phyloP scores from a whole-genome alignment of 371 early-diverging fungal genomes.

The Choanephora cucurbitarum region DNA sequence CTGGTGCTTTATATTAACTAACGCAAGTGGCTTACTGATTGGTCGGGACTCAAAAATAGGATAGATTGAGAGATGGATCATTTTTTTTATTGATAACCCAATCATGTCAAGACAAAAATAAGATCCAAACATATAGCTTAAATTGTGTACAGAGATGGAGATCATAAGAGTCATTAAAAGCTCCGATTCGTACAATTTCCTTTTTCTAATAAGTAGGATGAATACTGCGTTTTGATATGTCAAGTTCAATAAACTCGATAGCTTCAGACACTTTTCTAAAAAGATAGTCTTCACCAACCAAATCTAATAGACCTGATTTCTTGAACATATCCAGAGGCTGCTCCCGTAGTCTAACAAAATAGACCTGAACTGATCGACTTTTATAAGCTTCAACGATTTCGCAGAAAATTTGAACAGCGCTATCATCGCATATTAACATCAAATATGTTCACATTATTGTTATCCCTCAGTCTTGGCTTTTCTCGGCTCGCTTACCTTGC shows the following conservation, averaged over 20 bases:
- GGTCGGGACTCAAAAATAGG: constrained; percentile 9
- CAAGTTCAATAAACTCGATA: constrained; percentile 53
- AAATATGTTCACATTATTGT: no score
- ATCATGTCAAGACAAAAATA: constrained; percentile 19
- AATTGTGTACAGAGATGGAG: constrained; percentile 9
- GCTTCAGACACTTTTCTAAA: constrained; percentile 68
- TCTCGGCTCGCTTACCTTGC: constrained; percentile 79
- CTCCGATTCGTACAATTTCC: constrained; percentile 1
- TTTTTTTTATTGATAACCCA: constrained; percentile 23
- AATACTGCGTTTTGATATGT: constrained; percentile 33
- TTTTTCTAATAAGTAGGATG: background rate
- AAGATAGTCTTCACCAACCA: constrained; percentile 68
- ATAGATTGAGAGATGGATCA: constrained; percentile 23
- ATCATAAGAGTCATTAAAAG: constrained; percentile 17
- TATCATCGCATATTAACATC: no score
- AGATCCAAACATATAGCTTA: background rate
- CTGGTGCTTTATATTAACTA: constrained; percentile 13
- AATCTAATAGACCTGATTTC: constrained; percentile 65
- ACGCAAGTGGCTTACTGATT: constrained; percentile 21
- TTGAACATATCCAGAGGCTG: constrained; percentile 66
- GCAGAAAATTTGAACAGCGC: constrained; percentile 83
- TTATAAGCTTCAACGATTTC: constrained; percentile 86
- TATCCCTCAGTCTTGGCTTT: no score
- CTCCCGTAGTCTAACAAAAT: constrained; percentile 82
- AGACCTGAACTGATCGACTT: constrained; percentile 74